Evolutionary conservation across 2,329 filamentous ascomycete genomes (phyloP).

Genomic region (Microsporum canis): DNA sequence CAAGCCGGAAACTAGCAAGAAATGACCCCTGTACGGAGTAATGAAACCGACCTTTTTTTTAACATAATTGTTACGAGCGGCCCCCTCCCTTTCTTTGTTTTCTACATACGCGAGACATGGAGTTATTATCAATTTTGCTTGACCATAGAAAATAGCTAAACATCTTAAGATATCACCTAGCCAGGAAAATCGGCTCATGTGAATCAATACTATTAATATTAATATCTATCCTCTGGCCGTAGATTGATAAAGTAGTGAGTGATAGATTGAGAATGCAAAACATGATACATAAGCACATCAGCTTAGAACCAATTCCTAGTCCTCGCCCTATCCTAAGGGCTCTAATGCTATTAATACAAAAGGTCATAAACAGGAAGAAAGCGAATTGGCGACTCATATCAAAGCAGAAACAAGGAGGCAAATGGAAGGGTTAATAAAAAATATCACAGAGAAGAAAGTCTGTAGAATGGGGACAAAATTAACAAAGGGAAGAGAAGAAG

Average conservation of each 20-base stretch:
- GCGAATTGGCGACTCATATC: neutral
- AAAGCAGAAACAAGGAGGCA: neutral
- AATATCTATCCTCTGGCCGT: neutral
- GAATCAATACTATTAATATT: neutral
- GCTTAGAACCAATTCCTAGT: neutral
- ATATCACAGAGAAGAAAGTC: neutral
- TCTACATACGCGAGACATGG: neutral
- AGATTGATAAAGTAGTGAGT: neutral
- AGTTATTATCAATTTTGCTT: neutral
- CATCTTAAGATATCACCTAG: neutral
- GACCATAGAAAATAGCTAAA: neutral
- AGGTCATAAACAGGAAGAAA: neutral
- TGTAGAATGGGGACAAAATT: neutral
- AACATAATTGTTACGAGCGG: neutral
- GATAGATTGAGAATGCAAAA: neutral
- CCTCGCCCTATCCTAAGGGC: neutral
- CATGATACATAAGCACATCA: neutral
- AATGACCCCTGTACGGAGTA: neutral
- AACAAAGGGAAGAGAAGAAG: neutral
- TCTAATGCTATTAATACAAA: slow-evolving; percentile 1
- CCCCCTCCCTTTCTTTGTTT: neutral
- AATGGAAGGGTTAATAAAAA: neutral
- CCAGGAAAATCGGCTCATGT: too few relatives aligned
- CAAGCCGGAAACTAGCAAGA: neutral
- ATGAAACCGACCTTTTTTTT: neutral